Evolutionary conservation across 768 basidiomycete species (phyloP).

Genomic region (Fistulinella prunicolor): DNA sequence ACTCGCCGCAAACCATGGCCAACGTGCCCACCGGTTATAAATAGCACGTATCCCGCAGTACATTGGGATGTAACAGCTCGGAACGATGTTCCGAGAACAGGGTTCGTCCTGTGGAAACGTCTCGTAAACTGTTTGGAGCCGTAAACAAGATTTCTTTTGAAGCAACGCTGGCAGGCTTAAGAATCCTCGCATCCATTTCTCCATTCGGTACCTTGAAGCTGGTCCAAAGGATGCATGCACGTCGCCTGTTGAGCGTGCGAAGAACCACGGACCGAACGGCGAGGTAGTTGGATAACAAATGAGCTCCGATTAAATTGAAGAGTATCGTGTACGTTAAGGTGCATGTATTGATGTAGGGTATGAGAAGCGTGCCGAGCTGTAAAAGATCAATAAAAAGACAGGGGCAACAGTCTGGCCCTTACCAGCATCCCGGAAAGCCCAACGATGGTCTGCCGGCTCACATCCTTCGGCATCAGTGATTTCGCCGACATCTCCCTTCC

Average conservation of each 20-base stretch:
- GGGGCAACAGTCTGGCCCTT: constrained; percentile 18
- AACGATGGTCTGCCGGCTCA: constrained; percentile 68
- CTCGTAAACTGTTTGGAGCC: constrained; percentile 37
- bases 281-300: constrained; percentile 56
- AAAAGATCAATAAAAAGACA: background rate
- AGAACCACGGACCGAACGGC: constrained; percentile 58
- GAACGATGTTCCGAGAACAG: constrained; percentile 49
- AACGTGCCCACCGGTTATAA: constrained; percentile 33
- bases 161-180: constrained; percentile 40
- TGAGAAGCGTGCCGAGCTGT: constrained; percentile 58
- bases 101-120: constrained; percentile 30
- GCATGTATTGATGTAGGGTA: constrained; percentile 51
- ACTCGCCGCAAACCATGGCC: background rate
- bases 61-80: constrained; percentile 18
- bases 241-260: constrained; percentile 58
- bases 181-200: constrained; percentile 12
- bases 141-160: constrained; percentile 45
- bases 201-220: constrained; percentile 8
- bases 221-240: constrained; percentile 52
- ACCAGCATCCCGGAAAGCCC: constrained; percentile 68
- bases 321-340: constrained; percentile 50
- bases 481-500: constrained; percentile 64
- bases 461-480: constrained; percentile 70
- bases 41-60: constrained; percentile 44
- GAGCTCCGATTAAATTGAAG: constrained; percentile 49